phyloP scores from a whole-genome alignment of 108 stramenopile species.

The Pseudonitzschia multiseries region DNA sequence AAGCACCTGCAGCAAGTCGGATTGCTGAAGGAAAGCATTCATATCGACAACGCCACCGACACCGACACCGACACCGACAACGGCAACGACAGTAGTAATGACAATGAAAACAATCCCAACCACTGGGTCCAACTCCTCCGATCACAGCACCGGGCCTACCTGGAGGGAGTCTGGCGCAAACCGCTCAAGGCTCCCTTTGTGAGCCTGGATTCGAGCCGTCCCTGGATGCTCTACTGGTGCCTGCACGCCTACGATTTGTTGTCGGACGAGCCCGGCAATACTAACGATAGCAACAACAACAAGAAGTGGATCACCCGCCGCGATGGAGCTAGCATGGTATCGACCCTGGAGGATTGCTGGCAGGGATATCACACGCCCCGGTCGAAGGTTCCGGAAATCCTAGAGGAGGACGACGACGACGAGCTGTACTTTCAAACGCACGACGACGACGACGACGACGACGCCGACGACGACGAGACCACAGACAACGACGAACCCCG shows the following conservation, averaged over 20 bases:
- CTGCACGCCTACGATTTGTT: constrained; percentile 88
- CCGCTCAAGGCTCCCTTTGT: constrained; percentile 60
- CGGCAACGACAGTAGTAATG: no score
- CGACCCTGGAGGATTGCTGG: constrained; percentile 69
- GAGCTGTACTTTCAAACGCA: constrained; percentile 11
- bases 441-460: constrained; percentile 1
- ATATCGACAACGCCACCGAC: not conserved
- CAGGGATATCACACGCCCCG: constrained; percentile 11
- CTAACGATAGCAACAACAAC: not conserved
- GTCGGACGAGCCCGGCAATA: constrained; percentile 15
- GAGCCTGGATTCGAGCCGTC: constrained; percentile 91
- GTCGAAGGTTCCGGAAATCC: not conserved
- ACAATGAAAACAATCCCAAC: not conserved
- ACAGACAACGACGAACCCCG: not conserved
- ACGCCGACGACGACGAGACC: not conserved
- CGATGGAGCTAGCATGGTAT: constrained; percentile 53
- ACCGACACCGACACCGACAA: no score
- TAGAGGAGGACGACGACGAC: not conserved
- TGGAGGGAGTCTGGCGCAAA: constrained; percentile 37
- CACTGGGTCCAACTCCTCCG: constrained; percentile 40
- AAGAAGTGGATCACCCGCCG: not conserved
- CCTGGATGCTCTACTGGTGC: constrained; percentile 98
- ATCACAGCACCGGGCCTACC: constrained; percentile 41
- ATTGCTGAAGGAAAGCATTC: constrained; percentile 26
- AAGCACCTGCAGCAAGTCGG: constrained; percentile 65